Base-by-base conservation (phyloP, 202 grass and related monocot genomes). In the Elaeis oleifera region DNA sequence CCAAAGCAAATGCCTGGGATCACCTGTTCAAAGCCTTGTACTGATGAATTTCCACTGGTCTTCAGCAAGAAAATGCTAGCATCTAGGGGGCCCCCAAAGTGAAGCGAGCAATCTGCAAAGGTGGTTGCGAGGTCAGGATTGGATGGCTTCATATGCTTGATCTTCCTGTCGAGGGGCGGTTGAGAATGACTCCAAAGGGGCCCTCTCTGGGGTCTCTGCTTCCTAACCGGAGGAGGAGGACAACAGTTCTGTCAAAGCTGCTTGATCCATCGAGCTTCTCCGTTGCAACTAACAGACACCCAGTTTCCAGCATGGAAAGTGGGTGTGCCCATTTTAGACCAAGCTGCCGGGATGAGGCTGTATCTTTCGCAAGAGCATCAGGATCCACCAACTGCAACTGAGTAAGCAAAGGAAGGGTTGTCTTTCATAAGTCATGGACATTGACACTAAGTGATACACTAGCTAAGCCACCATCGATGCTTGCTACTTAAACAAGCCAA, bases 251-350 rank as follows among this genome's bases (percentile, higher is more conserved):
- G 50, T 89, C 78, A 4, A 99, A 99, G 56, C 65, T 86, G 21
- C 69, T 51, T 0, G 74, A 72, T n/a, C 85, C 75, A 51, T 99
- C 94, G 32, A 99, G 89, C 57, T 87, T 82, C 67, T 99, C 80
- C 1, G 88, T 89, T 21, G 94, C 80, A 60, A 99, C 77, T 68
- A 94, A 63, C 52, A 89, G 64, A 31, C 94, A 99, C 4, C 94
- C 85, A 48, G 82, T 76, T 68, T 99, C 94, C 48, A 80, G 88
- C 31, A 89, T 61, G 16, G 94, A 49, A 18, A 95, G 87, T 26
- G 89, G 69, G 62, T 99, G 94, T n/a, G 83, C 94, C 94, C 94
- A 99, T 25, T 89, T 79, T 14, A 65, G n/a, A 56, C 75, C 82
- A 81, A 87, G 80, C 55, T 29, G 63, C 59, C 72, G 65, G 32